Conservation (phyloP, 1,284 basidiomycete species). For the Meira miltonrushii region DNA sequence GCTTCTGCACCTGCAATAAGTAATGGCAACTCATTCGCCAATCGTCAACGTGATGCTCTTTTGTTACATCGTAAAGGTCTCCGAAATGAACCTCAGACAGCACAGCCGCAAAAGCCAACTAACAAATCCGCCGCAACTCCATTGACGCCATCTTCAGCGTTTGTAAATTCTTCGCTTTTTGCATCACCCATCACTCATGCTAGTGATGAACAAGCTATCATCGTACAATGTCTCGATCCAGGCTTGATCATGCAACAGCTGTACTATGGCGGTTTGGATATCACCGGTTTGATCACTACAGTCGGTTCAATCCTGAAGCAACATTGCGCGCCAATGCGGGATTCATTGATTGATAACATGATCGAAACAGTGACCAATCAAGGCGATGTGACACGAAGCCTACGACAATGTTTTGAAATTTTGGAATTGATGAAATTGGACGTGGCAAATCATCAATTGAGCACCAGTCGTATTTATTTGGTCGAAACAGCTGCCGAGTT, state of each 20-base stretch:
- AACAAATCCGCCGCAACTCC: not conserved
- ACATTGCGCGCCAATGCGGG: slow-evolving; percentile 88
- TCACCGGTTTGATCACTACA: slow-evolving; percentile 69
- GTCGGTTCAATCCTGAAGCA: slow-evolving; percentile 78
- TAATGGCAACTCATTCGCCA: no score
- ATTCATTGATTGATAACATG: slow-evolving; percentile 77
- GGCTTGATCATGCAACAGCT: slow-evolving; percentile 73
- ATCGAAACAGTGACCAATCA: slow-evolving; percentile 54
- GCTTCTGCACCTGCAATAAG: not conserved
- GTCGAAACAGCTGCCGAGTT: slow-evolving; percentile 73
- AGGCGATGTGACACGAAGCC: slow-evolving; percentile 63
- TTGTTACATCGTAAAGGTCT: no score
- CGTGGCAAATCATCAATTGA: slow-evolving; percentile 89
- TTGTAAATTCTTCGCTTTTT: not conserved
- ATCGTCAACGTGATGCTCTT: not conserved
- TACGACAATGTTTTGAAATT: slow-evolving; percentile 81
- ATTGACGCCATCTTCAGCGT: not conserved
- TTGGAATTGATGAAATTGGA: slow-evolving; percentile 93
- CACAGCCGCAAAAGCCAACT: no score
- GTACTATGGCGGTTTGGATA: slow-evolving; percentile 71
- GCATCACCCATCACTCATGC: slow-evolving; percentile 13
- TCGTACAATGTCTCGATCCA: slow-evolving; percentile 57
- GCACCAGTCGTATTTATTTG: slow-evolving; percentile 77
- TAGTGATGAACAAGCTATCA: slow-evolving; percentile 36
- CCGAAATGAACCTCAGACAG: no score